Evolutionary conservation across 2,329 filamentous ascomycete genomes (phyloP), one percentile per base, ranked within the genome.

Genomic region (Colletotrichum sansevieriae): DNA sequence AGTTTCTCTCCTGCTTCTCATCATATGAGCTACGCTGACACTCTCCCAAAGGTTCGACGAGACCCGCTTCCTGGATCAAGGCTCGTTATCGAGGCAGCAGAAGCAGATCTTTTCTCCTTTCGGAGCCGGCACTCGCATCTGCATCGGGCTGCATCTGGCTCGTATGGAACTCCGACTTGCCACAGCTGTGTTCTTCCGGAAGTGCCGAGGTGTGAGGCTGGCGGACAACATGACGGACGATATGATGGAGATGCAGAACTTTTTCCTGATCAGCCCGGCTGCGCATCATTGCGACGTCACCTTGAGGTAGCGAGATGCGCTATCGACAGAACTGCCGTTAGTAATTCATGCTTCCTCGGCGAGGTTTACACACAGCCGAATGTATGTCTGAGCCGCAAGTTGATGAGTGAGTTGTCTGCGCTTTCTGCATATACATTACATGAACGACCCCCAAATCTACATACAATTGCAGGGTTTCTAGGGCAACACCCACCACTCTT

Each of bases 131-230:
- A 79, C 29, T 4, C 54, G 55, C 3, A 77, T 75, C 2, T 90
- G 88, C 69, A 78, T 91, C 15, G 88, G 88, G 1, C 76, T 87
- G 29, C 86, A 90, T 69, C 79, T 90, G 20, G 87, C 88, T 0
- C 78, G 80, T 22, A 87, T 87, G 76, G 87, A 90, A 72, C 73
- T 90, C 35, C 80, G 86, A 9, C 81, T 87, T 41, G 84, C 81
- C 0, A 79, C 83, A 0, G 83, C 85, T 0, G 77, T 81, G 5
- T 87, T 90, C 75, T 87, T 89, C 73, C 78, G 81, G 0, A 76
- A 83, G 37, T 86, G 83, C 66, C 79, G 80, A 0, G 74, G 75
- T 60, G 75, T 77, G 1, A 75, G 54, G 18, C 64, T 78, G 3
- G 58, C 65, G 13, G 77, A 81, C 54, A 76, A 75, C 11, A 81